phyloP scores from a whole-genome alignment of 345 rosid genomes.

The Populus ilicifolia region DNA sequence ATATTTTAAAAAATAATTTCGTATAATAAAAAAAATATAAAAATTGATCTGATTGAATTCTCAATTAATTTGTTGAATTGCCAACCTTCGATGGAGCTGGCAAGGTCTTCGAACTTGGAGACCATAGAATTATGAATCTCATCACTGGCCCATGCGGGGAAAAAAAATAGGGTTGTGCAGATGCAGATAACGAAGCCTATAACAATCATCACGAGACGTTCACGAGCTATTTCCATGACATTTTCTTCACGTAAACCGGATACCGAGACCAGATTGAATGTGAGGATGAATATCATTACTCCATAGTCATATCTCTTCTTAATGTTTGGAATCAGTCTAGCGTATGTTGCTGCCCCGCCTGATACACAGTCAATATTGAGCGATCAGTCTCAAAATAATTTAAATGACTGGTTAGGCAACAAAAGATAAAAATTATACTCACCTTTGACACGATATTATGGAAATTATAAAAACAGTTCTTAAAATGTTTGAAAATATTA shows the following conservation, averaged over 20 bases:
- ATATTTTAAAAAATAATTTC: too few relatives aligned
- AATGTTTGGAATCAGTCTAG: constrained; percentile 50
- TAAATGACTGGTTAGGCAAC: too few relatives aligned
- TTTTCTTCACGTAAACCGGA: constrained; percentile 57
- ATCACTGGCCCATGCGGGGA: constrained; percentile 86
- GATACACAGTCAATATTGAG: background rate
- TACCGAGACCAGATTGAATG: constrained; percentile 68
- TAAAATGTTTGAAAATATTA: too few relatives aligned
- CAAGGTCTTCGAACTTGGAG: constrained; percentile 53
- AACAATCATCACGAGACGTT: constrained; percentile 58
- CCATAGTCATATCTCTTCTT: constrained; percentile 70
- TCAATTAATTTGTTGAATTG: background rate
- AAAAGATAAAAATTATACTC: too few relatives aligned
- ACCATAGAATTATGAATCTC: constrained; percentile 65
- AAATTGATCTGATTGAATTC: too few relatives aligned
- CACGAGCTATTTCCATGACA: constrained; percentile 52
- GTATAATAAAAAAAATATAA: too few relatives aligned
- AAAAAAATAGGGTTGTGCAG: constrained; percentile 48
- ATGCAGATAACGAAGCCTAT: constrained; percentile 68
- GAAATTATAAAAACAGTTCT: too few relatives aligned
- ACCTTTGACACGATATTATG: too few relatives aligned
- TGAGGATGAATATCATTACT: constrained; percentile 68
- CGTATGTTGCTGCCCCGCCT: constrained; percentile 69
- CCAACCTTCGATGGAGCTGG: constrained; percentile 69
- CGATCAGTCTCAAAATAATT: too few relatives aligned